Evolutionary conservation across 108 stramenopile genomes (phyloP).

Genomic region (Cyclostephanos invisitatus): DNA sequence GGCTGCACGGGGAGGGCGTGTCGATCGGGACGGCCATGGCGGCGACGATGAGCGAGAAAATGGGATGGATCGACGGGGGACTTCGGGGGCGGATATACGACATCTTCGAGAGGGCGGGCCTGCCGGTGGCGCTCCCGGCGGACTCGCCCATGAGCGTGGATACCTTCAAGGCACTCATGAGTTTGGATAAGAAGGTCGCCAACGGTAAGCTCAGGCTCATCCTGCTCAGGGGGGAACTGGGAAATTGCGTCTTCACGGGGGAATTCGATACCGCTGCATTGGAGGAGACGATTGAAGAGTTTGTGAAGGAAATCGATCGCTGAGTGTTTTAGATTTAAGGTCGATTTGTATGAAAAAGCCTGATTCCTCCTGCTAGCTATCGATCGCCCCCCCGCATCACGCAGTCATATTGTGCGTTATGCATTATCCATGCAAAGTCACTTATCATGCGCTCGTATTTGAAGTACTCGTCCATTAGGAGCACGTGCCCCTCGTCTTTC

Average conservation of each 20-base stretch:
- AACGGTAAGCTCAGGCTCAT: constrained; percentile 87
- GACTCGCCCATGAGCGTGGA: constrained; percentile 83
- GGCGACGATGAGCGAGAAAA: constrained; percentile 82
- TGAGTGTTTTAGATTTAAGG: not conserved
- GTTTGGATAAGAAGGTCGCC: constrained; percentile 92
- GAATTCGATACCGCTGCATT: constrained; percentile 83
- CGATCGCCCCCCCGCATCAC: not conserved
- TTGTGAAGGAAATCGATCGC: constrained; percentile 68
- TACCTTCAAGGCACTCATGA: constrained; percentile 81
- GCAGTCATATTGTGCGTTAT: not conserved
- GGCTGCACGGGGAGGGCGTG: constrained; percentile 97
- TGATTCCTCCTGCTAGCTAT: constrained; percentile 7
- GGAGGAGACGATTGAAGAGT: constrained; percentile 86
- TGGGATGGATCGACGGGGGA: constrained; percentile 86
- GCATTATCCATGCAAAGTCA: constrained; percentile 16
- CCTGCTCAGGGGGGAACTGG: constrained; percentile 74
- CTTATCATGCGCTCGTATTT: constrained; percentile 37
- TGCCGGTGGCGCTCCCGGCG: constrained; percentile 73
- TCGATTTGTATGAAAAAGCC: too few relatives aligned
- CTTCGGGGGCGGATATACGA: constrained; percentile 65
- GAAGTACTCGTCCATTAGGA: constrained; percentile 32
- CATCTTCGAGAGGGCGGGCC: constrained; percentile 67
- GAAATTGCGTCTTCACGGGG: constrained; percentile 86
- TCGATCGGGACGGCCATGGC: constrained; percentile 97
- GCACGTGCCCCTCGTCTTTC: constrained; percentile 41